A percentile compares a stretch with the other conserved stretches of the same genome.
Evolutionary conservation across 2,329 filamentous ascomycete genomes (phyloP).

Genomic region (Ophiostoma fasciatum): DNA sequence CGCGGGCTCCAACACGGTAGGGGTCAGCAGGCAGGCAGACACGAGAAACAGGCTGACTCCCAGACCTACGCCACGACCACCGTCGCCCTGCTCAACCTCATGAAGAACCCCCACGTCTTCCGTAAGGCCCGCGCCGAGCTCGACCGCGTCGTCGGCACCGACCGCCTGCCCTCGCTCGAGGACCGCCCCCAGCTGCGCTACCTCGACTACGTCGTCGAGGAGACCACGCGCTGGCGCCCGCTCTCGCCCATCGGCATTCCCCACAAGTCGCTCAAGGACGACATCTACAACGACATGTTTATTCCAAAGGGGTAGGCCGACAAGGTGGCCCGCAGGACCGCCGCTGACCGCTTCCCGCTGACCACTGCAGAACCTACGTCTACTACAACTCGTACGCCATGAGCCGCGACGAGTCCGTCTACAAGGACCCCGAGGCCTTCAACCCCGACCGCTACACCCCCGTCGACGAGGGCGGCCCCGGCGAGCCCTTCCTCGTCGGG

Average conservation of each 20-base stretch:
- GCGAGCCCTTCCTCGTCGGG: conserved; percentile 32
- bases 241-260: conserved; percentile 36
- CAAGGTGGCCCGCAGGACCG: too few relatives aligned
- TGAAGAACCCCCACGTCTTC: conserved; percentile 29
- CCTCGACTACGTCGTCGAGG: conserved; percentile 30
- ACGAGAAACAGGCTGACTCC: too few relatives aligned
- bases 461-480: conserved; percentile 19
- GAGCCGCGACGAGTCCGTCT: conserved; percentile 25
- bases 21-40: too few relatives aligned
- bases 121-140: conserved; percentile 30
- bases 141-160: conserved; percentile 23
- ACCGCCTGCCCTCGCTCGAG: conserved; percentile 28
- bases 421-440: conserved; percentile 28
- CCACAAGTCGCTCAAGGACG: conserved; percentile 37
- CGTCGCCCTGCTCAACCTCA: conserved; percentile 24
- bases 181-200: conserved; percentile 29
- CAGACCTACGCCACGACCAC: conserved; percentile 28
- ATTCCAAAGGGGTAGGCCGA: conserved; percentile 45
- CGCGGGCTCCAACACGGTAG: conserved; percentile 32
- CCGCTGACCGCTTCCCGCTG: too few relatives aligned
- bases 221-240: conserved; percentile 29
- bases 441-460: conserved; percentile 25
- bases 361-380: too few relatives aligned
- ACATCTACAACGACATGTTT: conserved; percentile 39
- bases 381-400: conserved; percentile 30